Base-by-base conservation (phyloP, 805 yeast genomes). In the Ogataea neopini region DNA sequence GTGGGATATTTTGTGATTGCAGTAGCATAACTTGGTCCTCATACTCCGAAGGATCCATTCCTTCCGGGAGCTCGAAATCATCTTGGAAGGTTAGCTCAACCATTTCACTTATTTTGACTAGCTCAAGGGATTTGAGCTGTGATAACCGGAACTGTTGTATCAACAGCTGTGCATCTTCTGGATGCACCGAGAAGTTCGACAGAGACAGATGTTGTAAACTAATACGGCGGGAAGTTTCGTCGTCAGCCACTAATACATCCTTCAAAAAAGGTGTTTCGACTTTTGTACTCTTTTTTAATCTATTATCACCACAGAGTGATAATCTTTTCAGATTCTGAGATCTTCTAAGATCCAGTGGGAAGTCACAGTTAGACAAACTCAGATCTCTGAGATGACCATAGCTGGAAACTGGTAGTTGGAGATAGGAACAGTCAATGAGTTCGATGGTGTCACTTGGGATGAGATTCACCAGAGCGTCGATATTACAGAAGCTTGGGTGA, bases 81-180 rank as follows among this genome's bases (percentile, higher is more conserved):
- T 48, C 36, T 28, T 36, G 35, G 10, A 6, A 13, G 11, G 6
- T 36, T 35, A 17, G 25, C 10, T 22, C 45, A n/a, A 48, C 37
- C 3, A 45, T 23, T 29, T 61, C 65, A n/a, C 51, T 45, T 26
- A 54, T 26, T 10, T 54, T 54, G 17, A 57, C 11, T 1, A 63
- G 47, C 4, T 56, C 52, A 13, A 63, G 49, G 4, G 46, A 34
- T 22, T 33, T 40, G 26, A 63, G 43, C 10, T 30, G 43, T 3
- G 47, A 19, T 20, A 63, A 52, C 32, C 58, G 50, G 8, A 60
- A 8, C 15, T 44, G 38, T 3, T 42, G 18, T 3, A 45, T 35
- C n/a, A 61, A 34, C 1, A 50, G 9, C 2, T 32, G 26, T 8
- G 51, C 40, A 38, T 62, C 62, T 2, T 20, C 41, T 1, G 58